A percentile compares a stretch with the other conserved stretches of the same genome.
Evolutionary conservation across 208 protist species (phyloP).

Genomic region (Acanthamoeba healyi): DNA sequence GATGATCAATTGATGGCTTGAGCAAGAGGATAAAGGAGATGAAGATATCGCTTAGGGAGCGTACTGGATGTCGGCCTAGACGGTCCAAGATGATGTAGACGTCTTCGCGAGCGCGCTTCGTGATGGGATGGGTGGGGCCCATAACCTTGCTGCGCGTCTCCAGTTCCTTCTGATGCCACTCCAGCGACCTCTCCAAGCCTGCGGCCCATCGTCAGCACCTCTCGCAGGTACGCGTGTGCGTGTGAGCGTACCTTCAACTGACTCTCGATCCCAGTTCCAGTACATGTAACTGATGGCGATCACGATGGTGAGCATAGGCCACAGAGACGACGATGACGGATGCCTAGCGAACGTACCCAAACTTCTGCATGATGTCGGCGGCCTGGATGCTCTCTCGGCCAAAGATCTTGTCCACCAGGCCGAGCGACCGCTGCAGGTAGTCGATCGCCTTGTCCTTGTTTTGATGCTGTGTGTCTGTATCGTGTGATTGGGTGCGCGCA

Average conservation of each 20-base stretch:
- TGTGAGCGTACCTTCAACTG: background rate
- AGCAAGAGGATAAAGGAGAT: background rate
- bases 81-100: conserved; percentile 61
- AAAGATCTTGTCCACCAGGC: conserved; percentile 33
- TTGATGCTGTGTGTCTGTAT: conserved; percentile 13
- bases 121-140: conserved; percentile 34
- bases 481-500: too few relatives aligned
- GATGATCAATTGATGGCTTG: background rate
- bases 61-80: background rate
- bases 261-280: conserved; percentile 57
- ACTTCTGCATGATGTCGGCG: conserved; percentile 66
- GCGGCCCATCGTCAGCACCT: background rate
- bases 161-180: conserved; percentile 61
- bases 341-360: too few relatives aligned
- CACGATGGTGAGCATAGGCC: too few relatives aligned
- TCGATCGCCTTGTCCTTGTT: conserved; percentile 53
- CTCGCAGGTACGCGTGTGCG: background rate
- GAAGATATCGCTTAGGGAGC: background rate
- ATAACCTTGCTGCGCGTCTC: background rate
- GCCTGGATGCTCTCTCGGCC: conserved; percentile 46
- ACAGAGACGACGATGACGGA: too few relatives aligned
- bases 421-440: conserved; percentile 47
- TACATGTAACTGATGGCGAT: conserved; percentile 60
- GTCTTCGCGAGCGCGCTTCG: conserved; percentile 10
- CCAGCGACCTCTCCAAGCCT: conserved; percentile 54